phyloP scores from a whole-genome alignment of 1,284 basidiomycete species.

The Malassezia dermatis region DNA sequence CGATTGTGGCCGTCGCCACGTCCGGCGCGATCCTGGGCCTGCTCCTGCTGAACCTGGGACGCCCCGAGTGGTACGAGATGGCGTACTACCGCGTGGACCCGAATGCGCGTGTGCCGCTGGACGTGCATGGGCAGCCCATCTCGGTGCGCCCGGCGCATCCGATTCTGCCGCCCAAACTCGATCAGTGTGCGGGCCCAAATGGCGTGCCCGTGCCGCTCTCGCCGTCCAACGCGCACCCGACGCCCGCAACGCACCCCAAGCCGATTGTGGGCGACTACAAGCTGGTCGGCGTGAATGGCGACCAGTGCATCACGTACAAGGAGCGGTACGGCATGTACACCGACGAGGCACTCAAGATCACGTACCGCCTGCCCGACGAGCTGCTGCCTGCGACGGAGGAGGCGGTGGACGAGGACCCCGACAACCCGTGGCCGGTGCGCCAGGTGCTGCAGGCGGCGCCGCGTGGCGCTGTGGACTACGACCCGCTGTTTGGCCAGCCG shows the following conservation, averaged over 20 bases:
- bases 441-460: conserved; percentile 4
- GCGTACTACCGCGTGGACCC: conserved; percentile 45
- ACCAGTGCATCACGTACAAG: conserved; percentile 44
- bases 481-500: conserved; percentile 33
- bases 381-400: conserved; percentile 26
- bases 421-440: conserved; percentile 36
- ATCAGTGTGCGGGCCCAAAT: conserved; percentile 37
- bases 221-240: conserved; percentile 33
- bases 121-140: conserved; percentile 4
- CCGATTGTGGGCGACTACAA: conserved; percentile 44
- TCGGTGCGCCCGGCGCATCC: conserved; percentile 22
- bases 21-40: conserved; percentile 34
- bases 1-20: conserved; percentile 31
- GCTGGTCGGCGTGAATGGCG: conserved; percentile 36
- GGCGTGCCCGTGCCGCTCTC: conserved; percentile 31
- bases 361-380: conserved; percentile 37
- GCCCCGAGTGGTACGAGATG: conserved; percentile 47
- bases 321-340: conserved; percentile 46
- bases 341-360: conserved; percentile 46
- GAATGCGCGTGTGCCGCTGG: conserved; percentile 33
- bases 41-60: conserved; percentile 39
- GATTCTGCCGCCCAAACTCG: conserved; percentile 30
- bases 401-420: conserved; percentile 43
- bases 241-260: conserved; percentile 39
- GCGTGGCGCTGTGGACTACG: conserved; percentile 22